Evolutionary conservation across 139 green algal species (phyloP), one percentile per base, ranked within the genome.

Genomic region (Chlorella sp.): DNA sequence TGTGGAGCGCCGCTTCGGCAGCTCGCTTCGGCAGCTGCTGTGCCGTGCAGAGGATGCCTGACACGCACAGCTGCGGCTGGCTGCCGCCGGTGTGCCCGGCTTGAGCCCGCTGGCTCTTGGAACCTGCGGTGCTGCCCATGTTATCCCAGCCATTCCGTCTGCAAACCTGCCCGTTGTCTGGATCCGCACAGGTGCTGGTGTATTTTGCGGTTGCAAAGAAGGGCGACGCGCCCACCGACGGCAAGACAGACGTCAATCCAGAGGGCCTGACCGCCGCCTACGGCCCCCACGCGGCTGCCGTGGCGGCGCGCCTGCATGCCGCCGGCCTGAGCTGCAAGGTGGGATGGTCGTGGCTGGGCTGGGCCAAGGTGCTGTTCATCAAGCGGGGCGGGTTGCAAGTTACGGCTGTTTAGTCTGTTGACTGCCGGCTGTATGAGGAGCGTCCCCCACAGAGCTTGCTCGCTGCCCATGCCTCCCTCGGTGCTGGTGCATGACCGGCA

Each of bases 151-250:
- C 67, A 74, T 20, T 44, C 67, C n/a, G 22, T 30, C 17, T 8
- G 26, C 32, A 24, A 74, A 24, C 43, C 73, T 43, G 43, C 40
- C 43, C 8, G 16, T 54, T 51, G 36, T 51, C 70, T 36, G 24
- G 4, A 76, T n/a, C 40, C 70, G n/a, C n/a, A n/a, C 92, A 97
- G 93, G 95, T 98, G 69, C 92, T 99, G 0, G 94, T 99, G 20
- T 99, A 99, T 88, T 99, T 99, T 92, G 97, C 96, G 19, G 96
- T 99, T 56, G 95, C 97, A 17, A 99, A 98, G 91, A 87, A 94
- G 38, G 97, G 97, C 0, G 96, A 99, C 34, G 84, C 83, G 5
- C 96, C 96, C 14, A 94, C 88, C 4, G 96, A 99, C 60, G 96
- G 96, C 56, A 98, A 96, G 84, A 99, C 96, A 11, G 95, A 98